These are phyloP conservation scores for Colletotrichum tropicicola DNA, from an alignment of 2,329 filamentous ascomycete species.

Conservation along the genomic window DNA sequence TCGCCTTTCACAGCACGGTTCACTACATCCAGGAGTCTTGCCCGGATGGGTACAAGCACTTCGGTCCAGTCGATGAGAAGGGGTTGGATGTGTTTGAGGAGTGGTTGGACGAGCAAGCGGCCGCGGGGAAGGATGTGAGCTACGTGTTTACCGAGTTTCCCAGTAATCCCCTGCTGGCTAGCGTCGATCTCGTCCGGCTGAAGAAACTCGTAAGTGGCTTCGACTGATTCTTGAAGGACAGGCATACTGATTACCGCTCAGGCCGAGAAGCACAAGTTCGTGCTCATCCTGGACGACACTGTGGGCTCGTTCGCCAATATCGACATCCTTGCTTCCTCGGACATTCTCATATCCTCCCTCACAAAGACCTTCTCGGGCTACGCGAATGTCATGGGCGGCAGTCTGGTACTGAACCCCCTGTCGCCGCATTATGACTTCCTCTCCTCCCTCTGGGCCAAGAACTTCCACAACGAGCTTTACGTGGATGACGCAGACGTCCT, in stretches of 20 bases:
- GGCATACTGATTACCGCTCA: not conserved
- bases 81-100: slow-evolving; percentile 54
- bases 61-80: slow-evolving; percentile 51
- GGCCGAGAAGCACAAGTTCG: slow-evolving; percentile 52
- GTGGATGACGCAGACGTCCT: slow-evolving; percentile 55
- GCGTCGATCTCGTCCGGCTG: slow-evolving; percentile 43
- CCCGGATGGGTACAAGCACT: slow-evolving; percentile 54
- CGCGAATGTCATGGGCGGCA: slow-evolving; percentile 64
- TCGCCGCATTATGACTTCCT: slow-evolving; percentile 51
- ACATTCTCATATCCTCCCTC: slow-evolving; percentile 60
- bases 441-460: slow-evolving; percentile 32
- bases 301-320: slow-evolving; percentile 57
- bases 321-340: slow-evolving; percentile 57
- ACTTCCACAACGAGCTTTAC: slow-evolving; percentile 55
- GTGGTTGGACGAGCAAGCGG: slow-evolving; percentile 52
- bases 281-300: slow-evolving; percentile 59
- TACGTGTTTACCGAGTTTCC: slow-evolving; percentile 58
- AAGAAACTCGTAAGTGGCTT: slow-evolving; percentile 15
- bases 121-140: slow-evolving; percentile 48
- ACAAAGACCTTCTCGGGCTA: slow-evolving; percentile 69
- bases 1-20: slow-evolving; percentile 61
- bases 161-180: slow-evolving; percentile 46
- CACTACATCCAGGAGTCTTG: slow-evolving; percentile 56
- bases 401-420: slow-evolving; percentile 56
- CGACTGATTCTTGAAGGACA: not conserved